phyloP scores from a whole-genome alignment of 208 protist species.

The Trypanosoma melophagium region DNA sequence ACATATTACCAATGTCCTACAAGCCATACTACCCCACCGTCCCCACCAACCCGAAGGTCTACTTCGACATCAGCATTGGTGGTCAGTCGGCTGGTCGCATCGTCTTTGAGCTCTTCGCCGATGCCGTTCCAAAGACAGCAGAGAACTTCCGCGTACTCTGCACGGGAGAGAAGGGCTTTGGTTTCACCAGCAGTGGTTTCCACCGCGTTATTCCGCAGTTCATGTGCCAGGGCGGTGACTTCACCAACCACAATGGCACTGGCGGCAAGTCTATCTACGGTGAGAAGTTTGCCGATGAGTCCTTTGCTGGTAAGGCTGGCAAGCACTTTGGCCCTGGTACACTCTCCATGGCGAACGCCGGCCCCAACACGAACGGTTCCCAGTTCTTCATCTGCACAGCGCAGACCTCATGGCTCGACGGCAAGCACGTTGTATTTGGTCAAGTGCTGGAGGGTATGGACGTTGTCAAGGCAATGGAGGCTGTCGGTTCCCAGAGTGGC shows the following conservation, averaged over 20 bases:
- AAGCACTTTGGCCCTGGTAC: slow-evolving; percentile 64
- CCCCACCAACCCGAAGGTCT: slow-evolving; percentile 77
- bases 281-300: slow-evolving; percentile 83
- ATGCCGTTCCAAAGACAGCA: slow-evolving; percentile 81
- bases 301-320: slow-evolving; percentile 75
- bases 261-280: slow-evolving; percentile 87
- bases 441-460: slow-evolving; percentile 90
- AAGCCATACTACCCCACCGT: slow-evolving; percentile 79
- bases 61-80: slow-evolving; percentile 60
- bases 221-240: slow-evolving; percentile 93
- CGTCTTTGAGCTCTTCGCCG: slow-evolving; percentile 74
- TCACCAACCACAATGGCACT: slow-evolving; percentile 80
- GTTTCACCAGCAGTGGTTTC: slow-evolving; percentile 89
- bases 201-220: slow-evolving; percentile 89
- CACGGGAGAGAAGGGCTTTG: slow-evolving; percentile 67
- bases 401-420: slow-evolving; percentile 84
- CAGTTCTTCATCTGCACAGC: slow-evolving; percentile 86
- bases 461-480: slow-evolving; percentile 84
- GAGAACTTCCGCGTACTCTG: slow-evolving; percentile 84
- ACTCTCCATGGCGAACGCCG: slow-evolving; percentile 73
- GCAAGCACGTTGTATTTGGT: slow-evolving; percentile 97
- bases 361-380: slow-evolving; percentile 74
- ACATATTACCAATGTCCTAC: slow-evolving; percentile 56
- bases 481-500: slow-evolving; percentile 57
- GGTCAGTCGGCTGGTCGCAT: slow-evolving; percentile 48